Evolutionary conservation across 495 filamentous ascomycete genomes (phyloP), one percentile per base, ranked within the genome.

Genomic region (Penicillium simplicissimum): DNA sequence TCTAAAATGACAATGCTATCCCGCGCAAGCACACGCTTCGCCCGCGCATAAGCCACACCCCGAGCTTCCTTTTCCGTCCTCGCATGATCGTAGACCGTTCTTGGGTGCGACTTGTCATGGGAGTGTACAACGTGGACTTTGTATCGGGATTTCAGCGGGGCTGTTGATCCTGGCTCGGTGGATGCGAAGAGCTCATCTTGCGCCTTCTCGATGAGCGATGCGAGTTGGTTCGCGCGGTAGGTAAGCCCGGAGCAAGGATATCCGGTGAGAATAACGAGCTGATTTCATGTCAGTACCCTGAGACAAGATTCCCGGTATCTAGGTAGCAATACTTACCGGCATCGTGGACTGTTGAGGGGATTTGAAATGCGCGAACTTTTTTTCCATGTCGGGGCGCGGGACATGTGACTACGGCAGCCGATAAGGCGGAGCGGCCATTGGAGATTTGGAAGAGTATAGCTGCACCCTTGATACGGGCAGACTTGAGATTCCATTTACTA

Each of bases 201-300:
- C 15, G 71, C 62, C 49, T 66, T 71, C 59, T 79, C 74, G 54
- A 82, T 68, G n/a, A 70, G 67, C 40, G 76, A 67, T 55, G 87
- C 78, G 19, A 98, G 86, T 75, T 97, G 93, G 53, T 77, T 74
- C 19, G 93, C 90, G 72, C 95, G 92, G 58, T 91, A 85, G 52
- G 90, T 95, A 71, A 98, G 96, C 68, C 95, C 95, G 34, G 95
- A 96, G 71, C 88, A 90, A 36, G 95, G 95, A 71, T 91, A 92
- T 67, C 95, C 95, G 61, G 94, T 93, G 68, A 98, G 78, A 58
- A 97, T 87, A 64, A 98, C 91, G 72, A 98, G 87, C 95, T 98
- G 67, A 14, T 34, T 9, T 3, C 10, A 17, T 17, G 23, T 59
- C 7, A 57, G 59, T 57, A 10, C 40, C 35, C 6, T 37, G 9